phyloP scores from a whole-genome alignment of 2,329 filamentous ascomycete genomes.

The Epichloe elymi region DNA sequence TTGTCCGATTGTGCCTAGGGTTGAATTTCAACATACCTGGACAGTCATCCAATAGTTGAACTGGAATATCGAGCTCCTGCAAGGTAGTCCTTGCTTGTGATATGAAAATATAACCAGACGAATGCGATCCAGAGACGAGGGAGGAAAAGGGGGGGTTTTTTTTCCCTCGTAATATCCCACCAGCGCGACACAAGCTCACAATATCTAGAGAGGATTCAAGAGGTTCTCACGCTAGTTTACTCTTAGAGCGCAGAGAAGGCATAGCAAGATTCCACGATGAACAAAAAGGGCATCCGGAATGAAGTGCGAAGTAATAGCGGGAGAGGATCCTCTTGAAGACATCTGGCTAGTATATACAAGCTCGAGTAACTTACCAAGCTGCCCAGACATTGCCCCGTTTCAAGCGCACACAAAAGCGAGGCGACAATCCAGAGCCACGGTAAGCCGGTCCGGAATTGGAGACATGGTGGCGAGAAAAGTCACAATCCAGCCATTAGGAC shows the following conservation, averaged over 20 bases:
- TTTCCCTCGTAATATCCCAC: neutral
- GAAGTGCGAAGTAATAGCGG: neutral
- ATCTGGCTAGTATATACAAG: conserved; percentile 40
- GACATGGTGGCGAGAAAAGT: conserved; percentile 6
- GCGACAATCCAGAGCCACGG: conserved; percentile 9
- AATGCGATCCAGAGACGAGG: too few relatives aligned
- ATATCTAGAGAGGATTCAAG: neutral
- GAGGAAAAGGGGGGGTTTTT: neutral
- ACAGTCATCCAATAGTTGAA: neutral
- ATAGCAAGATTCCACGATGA: neutral
- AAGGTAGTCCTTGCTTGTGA: neutral
- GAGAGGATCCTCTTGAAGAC: conserved; percentile 24
- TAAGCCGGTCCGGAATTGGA: conserved; percentile 6
- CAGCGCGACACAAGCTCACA: neutral
- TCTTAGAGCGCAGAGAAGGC: neutral
- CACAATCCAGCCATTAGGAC: conserved; percentile 10
- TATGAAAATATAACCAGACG: neutral
- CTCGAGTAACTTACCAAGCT: conserved; percentile 39
- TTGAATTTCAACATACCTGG: too few relatives aligned
- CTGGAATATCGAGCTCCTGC: too few relatives aligned
- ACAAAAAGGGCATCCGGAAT: neutral
- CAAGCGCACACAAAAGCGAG: conserved; percentile 4
- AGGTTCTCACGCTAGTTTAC: neutral
- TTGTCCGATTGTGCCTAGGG: neutral
- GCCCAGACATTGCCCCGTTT: conserved; percentile 29